These are phyloP conservation scores for Pseudoperonospora humuli DNA, from an alignment of 352 stramenopile species.

Conservation along the genomic window DNA sequence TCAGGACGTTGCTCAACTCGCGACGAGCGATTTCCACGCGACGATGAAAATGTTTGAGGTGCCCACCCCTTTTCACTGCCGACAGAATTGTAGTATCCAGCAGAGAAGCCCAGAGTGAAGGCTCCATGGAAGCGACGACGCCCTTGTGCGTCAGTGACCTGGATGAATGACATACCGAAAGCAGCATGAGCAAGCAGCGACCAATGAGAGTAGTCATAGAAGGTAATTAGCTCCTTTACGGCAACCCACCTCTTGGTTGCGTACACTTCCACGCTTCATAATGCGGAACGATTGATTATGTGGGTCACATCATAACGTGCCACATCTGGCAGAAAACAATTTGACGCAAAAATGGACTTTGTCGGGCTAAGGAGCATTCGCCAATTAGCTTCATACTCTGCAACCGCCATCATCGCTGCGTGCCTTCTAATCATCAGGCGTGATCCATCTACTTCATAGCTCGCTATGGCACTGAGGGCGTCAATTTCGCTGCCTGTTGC, in stretches of 20 bases:
- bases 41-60: slow-evolving; percentile 78
- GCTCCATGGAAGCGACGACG: slow-evolving; percentile 88
- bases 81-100: slow-evolving; percentile 92
- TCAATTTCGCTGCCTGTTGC: slow-evolving; percentile 34
- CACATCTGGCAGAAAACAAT: no score
- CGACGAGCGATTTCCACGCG: slow-evolving; percentile 34
- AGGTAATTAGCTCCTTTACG: background rate
- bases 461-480: slow-evolving; percentile 24
- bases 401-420: background rate
- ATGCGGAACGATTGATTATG: background rate
- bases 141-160: slow-evolving; percentile 70
- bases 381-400: slow-evolving; percentile 12
- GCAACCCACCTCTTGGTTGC: slow-evolving; percentile 47
- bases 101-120: slow-evolving; percentile 91
- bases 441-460: background rate
- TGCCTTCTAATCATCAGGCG: slow-evolving; percentile 11
- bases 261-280: slow-evolving; percentile 48
- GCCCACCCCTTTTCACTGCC: slow-evolving; percentile 86
- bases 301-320: background rate
- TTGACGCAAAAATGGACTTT: no score
- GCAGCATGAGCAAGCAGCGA: background rate
- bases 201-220: background rate
- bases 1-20: slow-evolving; percentile 59
- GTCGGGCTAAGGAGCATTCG: slow-evolving; percentile 16
- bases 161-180: background rate